Evolutionary conservation across 441 rosid genomes (phyloP), one percentile per base, ranked within the genome.

Genomic region (Gossypium schwendimanii): DNA sequence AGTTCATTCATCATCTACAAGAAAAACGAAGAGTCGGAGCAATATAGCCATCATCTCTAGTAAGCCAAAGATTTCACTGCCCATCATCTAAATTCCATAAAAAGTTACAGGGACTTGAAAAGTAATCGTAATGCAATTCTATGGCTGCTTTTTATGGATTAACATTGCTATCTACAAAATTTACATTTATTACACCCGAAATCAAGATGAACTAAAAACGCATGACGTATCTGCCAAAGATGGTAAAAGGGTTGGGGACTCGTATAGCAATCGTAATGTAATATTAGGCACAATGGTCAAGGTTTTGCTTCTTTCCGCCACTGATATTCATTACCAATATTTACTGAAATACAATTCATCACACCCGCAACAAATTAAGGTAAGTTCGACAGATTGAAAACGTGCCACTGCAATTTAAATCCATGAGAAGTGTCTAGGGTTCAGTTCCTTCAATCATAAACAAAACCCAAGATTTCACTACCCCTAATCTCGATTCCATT

Each of bases 361-460:
- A 0, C 12, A 53, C 3, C 58, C 58, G 23, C 58, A 53, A 53
- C 26, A 17, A 53, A 53, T 18, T 53, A 53, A 20, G 24, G 8
- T 53, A 53, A 53, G 58, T 53, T 3, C 26, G 26, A 53, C 12
- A 17, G 12, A 53, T 15, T 8, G 8, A 53, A 50, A 50, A 23
- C 62, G 1, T 4, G 62, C 31, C 62, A 57, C 33, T 57, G 31
- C 62, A 57, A 57, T 23, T 14, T 57, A 28, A 67, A 49, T 67
- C 71, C n/a, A 50, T 8, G 41, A n/a, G 17, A 47, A 24, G 12
- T 60, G 15, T 28, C 20, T n/a, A 28, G 64, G 64, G 64, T n/a
- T 26, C 20, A 31, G 64, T 60, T 60, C 39, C 64, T 26, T 60
- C 41, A 26, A 23, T 45, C 70, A 65, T 6, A 65, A 67, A 67